phyloP scores from a whole-genome alignment of 208 protist genomes.

The Herpetomonas tarakana region DNA sequence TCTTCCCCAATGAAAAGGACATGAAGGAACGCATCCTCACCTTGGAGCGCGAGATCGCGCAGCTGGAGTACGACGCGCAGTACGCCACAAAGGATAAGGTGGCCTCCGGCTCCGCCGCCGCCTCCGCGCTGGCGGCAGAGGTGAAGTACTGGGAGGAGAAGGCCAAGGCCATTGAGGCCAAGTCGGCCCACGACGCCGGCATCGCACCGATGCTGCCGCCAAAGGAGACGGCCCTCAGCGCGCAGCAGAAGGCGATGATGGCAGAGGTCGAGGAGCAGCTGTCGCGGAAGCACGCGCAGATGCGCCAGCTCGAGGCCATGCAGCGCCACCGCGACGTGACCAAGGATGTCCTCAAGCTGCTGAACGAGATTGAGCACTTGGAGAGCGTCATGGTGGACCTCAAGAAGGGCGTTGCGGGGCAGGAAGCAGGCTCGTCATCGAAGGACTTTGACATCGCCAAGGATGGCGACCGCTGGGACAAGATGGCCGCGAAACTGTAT shows the following conservation, averaged over 20 bases:
- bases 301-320: conserved; percentile 62
- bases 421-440: conserved; percentile 4
- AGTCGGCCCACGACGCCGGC: conserved; percentile 76
- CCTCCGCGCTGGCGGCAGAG: conserved; percentile 62
- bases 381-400: conserved; percentile 53
- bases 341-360: conserved; percentile 66
- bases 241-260: conserved; percentile 35
- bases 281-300: conserved; percentile 28
- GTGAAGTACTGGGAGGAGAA: conserved; percentile 61
- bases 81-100: conserved; percentile 82
- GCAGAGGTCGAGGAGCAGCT: conserved; percentile 63
- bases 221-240: conserved; percentile 11
- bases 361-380: conserved; percentile 65
- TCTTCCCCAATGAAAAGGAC: conserved; percentile 71
- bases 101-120: conserved; percentile 50
- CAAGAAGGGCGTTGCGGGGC: conserved; percentile 14
- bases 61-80: conserved; percentile 83
- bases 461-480: conserved; percentile 73
- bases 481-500: conserved; percentile 68
- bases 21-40: conserved; percentile 47
- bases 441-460: conserved; percentile 23
- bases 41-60: conserved; percentile 69
- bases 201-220: conserved; percentile 44
- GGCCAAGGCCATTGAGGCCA: conserved; percentile 57
- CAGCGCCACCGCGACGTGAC: conserved; percentile 73